phyloP scores from a whole-genome alignment of 495 filamentous ascomycete species.

The Echria macrotheca region DNA sequence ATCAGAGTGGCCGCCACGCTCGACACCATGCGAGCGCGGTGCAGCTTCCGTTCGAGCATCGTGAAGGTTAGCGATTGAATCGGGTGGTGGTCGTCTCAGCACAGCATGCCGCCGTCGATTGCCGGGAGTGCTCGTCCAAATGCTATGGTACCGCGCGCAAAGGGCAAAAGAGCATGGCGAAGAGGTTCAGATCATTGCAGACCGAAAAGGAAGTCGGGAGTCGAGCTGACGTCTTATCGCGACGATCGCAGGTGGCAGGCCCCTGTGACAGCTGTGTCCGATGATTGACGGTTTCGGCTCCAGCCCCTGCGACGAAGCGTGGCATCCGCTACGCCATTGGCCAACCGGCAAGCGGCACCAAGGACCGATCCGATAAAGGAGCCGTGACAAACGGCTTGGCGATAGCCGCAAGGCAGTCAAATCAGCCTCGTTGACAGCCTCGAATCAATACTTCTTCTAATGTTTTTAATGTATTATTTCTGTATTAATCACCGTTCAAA shows the following conservation, averaged over 20 bases:
- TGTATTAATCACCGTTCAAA: no score
- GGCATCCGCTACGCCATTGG: slow-evolving; percentile 7
- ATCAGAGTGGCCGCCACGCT: slow-evolving; percentile 82
- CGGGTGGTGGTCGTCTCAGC: background rate
- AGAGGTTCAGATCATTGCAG: background rate
- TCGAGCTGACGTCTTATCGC: slow-evolving; percentile 10
- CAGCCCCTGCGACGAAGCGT: slow-evolving; percentile 1
- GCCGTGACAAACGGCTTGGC: background rate
- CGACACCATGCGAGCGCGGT: slow-evolving; percentile 62
- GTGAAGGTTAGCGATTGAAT: slow-evolving; percentile 2
- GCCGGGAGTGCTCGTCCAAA: background rate
- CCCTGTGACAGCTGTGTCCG: slow-evolving; percentile 15
- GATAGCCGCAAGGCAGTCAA: background rate
- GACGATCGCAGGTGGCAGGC: background rate
- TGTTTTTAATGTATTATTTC: no score
- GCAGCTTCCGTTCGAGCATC: slow-evolving; percentile 35
- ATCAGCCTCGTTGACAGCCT: slow-evolving; percentile 3
- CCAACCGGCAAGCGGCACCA: background rate
- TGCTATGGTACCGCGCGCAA: background rate
- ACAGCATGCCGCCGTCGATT: slow-evolving; percentile 9
- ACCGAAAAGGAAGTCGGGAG: background rate
- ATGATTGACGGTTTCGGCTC: slow-evolving; percentile 17
- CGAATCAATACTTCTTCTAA: background rate
- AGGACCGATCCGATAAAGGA: slow-evolving; percentile 14
- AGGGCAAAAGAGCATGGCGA: background rate